Evolutionary conservation across 169 alveolate species (phyloP).

Genomic region (Babesia divergens): DNA sequence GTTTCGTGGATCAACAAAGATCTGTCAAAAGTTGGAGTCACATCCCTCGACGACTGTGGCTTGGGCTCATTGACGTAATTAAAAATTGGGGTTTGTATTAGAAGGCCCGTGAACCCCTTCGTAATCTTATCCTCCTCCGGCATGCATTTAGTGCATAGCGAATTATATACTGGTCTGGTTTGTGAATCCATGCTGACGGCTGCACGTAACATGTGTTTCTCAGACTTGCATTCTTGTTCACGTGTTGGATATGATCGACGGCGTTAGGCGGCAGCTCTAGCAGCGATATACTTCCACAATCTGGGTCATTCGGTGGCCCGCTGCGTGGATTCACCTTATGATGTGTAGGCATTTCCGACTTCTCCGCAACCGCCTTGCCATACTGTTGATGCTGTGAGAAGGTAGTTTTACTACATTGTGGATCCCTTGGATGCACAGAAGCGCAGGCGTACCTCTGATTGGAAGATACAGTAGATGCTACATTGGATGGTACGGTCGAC

Average conservation of each 20-base stretch:
- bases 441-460: too few relatives aligned
- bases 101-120: constrained; percentile 57
- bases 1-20: constrained; percentile 69
- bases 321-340: not conserved
- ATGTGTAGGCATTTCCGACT: too few relatives aligned
- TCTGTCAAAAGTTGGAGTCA: constrained; percentile 70
- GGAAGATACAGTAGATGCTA: too few relatives aligned
- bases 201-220: constrained; percentile 3
- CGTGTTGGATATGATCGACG: constrained; percentile 16
- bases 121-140: constrained; percentile 54
- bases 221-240: constrained; percentile 8
- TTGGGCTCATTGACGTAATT: constrained; percentile 6
- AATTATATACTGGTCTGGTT: constrained; percentile 51
- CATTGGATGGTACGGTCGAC: too few relatives aligned
- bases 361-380: too few relatives aligned
- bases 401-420: too few relatives aligned
- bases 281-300: constrained; percentile 10
- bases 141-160: constrained; percentile 68
- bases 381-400: too few relatives aligned
- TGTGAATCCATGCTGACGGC: not conserved
- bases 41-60: not conserved
- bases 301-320: constrained; percentile 4
- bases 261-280: constrained; percentile 31
- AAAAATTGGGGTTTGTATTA: constrained; percentile 37
- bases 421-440: too few relatives aligned